Evolutionary conservation across 495 filamentous ascomycete species (phyloP).

Genomic region (Lindgomyces ingoldianus): DNA sequence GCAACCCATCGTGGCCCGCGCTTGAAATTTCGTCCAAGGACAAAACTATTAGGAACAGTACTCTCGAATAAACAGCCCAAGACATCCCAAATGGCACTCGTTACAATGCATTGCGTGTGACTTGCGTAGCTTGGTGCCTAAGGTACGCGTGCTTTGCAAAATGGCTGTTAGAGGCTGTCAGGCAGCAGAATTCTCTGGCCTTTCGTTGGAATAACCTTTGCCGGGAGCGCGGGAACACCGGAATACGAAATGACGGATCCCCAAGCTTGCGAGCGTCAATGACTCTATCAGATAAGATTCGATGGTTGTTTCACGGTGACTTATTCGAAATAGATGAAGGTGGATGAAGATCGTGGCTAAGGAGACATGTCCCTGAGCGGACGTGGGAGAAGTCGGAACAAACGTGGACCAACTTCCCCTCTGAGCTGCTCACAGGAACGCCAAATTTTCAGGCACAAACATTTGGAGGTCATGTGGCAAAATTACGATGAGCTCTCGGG

Average conservation of each 20-base stretch:
- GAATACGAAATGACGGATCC: slow-evolving; percentile 1
- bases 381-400: slow-evolving; percentile 22
- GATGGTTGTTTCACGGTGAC: background rate
- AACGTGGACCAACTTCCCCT: slow-evolving; percentile 10
- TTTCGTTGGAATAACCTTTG: slow-evolving; percentile 18
- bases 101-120: background rate
- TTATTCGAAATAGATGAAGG: background rate
- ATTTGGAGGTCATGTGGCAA: slow-evolving; percentile 25
- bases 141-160: slow-evolving; percentile 7
- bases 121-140: slow-evolving; percentile 17
- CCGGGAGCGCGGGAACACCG: slow-evolving; percentile 5
- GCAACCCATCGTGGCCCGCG: background rate
- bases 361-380: background rate
- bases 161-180: slow-evolving; percentile 16
- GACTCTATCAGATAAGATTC: slow-evolving; percentile 12
- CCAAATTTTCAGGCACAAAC: slow-evolving; percentile 14
- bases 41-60: background rate
- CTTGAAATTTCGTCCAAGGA: background rate
- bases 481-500: slow-evolving; percentile 9
- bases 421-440: background rate
- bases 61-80: background rate
- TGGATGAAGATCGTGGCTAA: slow-evolving; percentile 14
- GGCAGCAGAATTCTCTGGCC: slow-evolving; percentile 28
- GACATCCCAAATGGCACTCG: background rate
- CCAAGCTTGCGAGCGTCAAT: background rate